These are phyloP conservation scores for Penicillium sclerotigenum DNA, from an alignment of 2,329 filamentous ascomycete species.

Conservation along the genomic window DNA sequence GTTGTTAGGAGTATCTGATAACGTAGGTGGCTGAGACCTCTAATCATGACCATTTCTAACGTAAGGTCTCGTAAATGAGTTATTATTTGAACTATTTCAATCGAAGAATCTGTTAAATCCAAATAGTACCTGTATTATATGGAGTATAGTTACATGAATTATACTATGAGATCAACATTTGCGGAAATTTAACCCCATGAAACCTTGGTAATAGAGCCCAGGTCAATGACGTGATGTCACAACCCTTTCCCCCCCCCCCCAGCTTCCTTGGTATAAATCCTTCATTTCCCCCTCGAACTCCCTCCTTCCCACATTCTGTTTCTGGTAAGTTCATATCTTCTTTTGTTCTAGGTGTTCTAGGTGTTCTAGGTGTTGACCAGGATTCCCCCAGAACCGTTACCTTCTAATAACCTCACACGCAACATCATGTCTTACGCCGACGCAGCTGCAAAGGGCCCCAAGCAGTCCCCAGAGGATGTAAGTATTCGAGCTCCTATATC, in stretches of 20 bases:
- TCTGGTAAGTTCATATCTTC: slow-evolving; percentile 2
- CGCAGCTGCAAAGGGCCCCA: slow-evolving; percentile 46
- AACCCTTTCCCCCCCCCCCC: too few species aligned
- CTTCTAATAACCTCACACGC: background rate
- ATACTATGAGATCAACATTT: background rate
- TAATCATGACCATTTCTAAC: background rate
- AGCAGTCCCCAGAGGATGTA: slow-evolving; percentile 49
- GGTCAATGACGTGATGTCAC: slow-evolving; percentile 37
- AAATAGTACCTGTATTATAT: too few species aligned
- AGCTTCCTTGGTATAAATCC: slow-evolving; percentile 26
- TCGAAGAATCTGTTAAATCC: too few species aligned
- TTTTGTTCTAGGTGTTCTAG: background rate
- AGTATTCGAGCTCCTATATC: slow-evolving; percentile 18
- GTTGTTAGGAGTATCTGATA: background rate
- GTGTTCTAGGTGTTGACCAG: background rate
- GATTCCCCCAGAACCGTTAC: background rate
- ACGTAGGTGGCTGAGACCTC: slow-evolving; percentile 13
- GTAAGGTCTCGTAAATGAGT: background rate
- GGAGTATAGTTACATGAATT: too few species aligned
- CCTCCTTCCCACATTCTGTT: background rate
- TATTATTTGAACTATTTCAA: background rate
- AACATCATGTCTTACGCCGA: slow-evolving; percentile 49
- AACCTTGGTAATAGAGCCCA: slow-evolving; percentile 12
- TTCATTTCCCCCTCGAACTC: slow-evolving; percentile 3
- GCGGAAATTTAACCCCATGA: background rate